phyloP scores from a whole-genome alignment of 371 early-diverging fungal species.

The Rhizopus stolonifer region DNA sequence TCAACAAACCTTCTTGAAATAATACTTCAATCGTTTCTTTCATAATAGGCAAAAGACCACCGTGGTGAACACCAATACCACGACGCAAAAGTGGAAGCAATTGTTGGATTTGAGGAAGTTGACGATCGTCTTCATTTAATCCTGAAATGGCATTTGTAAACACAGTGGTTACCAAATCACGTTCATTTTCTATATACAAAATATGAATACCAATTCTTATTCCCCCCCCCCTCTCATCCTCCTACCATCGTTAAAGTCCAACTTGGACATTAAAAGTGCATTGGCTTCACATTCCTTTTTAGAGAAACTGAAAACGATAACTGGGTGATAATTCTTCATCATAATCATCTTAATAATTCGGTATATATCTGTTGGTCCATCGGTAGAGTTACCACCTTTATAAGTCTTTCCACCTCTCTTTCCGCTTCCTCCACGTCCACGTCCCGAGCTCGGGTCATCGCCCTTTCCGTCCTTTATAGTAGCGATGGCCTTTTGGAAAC shows the following conservation, averaged over 20 bases:
- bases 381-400: conserved; percentile 60
- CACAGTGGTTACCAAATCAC: conserved; percentile 85
- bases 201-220: neutral
- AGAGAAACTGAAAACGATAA: conserved; percentile 99
- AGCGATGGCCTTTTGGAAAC: conserved; percentile 89
- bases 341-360: conserved; percentile 96
- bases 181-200: conserved; percentile 65
- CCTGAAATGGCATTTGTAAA: conserved; percentile 93
- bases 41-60: conserved; percentile 98
- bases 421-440: conserved; percentile 39
- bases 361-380: conserved; percentile 80
- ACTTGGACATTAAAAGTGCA: conserved; percentile 89
- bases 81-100: conserved; percentile 92
- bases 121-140: conserved; percentile 92
- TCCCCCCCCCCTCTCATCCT: no score
- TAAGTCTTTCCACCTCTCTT: conserved; percentile 25
- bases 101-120: conserved; percentile 93
- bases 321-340: conserved; percentile 93
- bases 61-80: conserved; percentile 99
- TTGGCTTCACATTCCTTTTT: conserved; percentile 96
- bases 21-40: conserved; percentile 99
- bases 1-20: conserved; percentile 98
- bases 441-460: conserved; percentile 48
- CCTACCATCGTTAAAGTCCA: conserved; percentile 89
- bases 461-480: conserved; percentile 67